phyloP scores from a whole-genome alignment of 345 rosid species.

The Hibiscus tridactylites region DNA sequence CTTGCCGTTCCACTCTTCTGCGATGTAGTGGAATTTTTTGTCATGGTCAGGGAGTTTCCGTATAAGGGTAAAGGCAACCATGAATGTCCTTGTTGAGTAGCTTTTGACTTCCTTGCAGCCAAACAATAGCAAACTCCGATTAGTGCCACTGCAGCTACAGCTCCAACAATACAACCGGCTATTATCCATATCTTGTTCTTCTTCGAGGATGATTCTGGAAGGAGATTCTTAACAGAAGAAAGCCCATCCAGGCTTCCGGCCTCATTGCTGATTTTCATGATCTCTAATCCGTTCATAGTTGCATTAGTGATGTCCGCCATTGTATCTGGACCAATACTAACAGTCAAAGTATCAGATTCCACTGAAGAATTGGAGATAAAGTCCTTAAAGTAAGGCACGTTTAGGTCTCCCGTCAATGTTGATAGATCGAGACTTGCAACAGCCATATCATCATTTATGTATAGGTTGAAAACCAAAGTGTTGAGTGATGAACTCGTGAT shows the following conservation, averaged over 20 bases:
- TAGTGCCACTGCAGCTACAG: constrained; percentile 28
- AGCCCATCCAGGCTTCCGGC: constrained; percentile 68
- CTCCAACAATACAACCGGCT: constrained; percentile 46
- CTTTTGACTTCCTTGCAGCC: constrained; percentile 38
- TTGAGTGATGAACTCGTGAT: constrained; percentile 63
- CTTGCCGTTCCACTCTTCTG: constrained; percentile 84
- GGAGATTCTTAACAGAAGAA: constrained; percentile 44
- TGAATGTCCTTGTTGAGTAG: constrained; percentile 60
- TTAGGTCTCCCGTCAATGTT: constrained; percentile 32
- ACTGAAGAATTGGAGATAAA: constrained; percentile 57
- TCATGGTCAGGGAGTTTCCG: constrained; percentile 79
- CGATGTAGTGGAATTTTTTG: constrained; percentile 66
- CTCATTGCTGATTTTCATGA: constrained; percentile 73
- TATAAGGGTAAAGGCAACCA: constrained; percentile 85
- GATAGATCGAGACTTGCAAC: constrained; percentile 70
- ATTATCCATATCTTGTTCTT: constrained; percentile 27
- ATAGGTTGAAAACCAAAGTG: constrained; percentile 67
- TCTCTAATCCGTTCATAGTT: constrained; percentile 81
- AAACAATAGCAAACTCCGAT: constrained; percentile 57
- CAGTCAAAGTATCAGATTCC: constrained; percentile 46
- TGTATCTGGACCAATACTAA: constrained; percentile 79
- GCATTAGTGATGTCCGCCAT: constrained; percentile 48
- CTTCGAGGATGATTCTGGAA: constrained; percentile 41
- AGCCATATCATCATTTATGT: constrained; percentile 74
- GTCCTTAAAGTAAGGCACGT: constrained; percentile 65